phyloP scores from a whole-genome alignment of 192 early-diverging fungal species.

The Powellomyces hirtus region DNA sequence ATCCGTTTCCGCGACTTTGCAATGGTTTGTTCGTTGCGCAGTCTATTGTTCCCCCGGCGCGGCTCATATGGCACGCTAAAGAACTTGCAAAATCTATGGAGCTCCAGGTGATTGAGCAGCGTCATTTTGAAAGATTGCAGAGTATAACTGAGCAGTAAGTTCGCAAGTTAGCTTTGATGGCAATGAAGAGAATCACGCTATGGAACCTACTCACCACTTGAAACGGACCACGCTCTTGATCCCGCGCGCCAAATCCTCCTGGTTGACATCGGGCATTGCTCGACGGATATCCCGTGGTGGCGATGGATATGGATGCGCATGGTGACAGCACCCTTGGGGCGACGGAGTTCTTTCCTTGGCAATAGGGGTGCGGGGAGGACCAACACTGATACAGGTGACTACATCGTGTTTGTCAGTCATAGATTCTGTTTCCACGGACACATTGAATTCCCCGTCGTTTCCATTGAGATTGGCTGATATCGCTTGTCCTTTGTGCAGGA shows the following conservation, averaged over 20 bases:
- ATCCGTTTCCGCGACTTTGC: slow-evolving; percentile 10
- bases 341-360: no score
- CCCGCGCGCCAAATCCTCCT: slow-evolving; percentile 3
- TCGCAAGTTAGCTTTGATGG: neutral
- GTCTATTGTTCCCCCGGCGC: slow-evolving; percentile 1
- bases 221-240: slow-evolving; percentile 13
- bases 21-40: slow-evolving; percentile 13
- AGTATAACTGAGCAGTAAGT: neutral
- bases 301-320: no score
- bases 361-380: no score
- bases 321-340: no score
- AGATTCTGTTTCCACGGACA: no score
- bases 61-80: slow-evolving; percentile 9
- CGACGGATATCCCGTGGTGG: neutral
- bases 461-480: no score
- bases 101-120: slow-evolving; percentile 11
- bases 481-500: no score
- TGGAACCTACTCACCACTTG: slow-evolving; percentile 6
- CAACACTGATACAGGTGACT: no score
- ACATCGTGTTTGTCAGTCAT: no score
- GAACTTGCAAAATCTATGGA: slow-evolving; percentile 10
- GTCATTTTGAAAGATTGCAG: slow-evolving; percentile 15
- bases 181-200: neutral
- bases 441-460: no score
- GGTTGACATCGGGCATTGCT: slow-evolving; percentile 10